Evolutionary conservation across 164 flowering plant species (phyloP), one percentile per base, ranked within the genome.

Genomic region (Kalanchoe fedtschenkoi): DNA sequence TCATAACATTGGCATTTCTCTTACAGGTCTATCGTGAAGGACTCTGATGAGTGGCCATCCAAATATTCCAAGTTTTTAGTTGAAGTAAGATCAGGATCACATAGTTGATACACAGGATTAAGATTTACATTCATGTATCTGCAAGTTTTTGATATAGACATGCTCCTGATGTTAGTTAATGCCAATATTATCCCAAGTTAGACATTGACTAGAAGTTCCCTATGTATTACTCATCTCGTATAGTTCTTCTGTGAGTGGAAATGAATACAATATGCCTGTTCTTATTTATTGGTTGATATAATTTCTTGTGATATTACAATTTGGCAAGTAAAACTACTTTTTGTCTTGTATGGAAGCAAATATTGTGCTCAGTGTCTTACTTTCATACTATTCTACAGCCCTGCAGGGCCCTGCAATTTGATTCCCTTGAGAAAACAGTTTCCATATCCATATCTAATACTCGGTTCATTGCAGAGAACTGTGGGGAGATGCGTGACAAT

Each of bases 41-140:
- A 93, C 62, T 58, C 80, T 53, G 98, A 93, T 63, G 97, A 89
- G 68, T 93, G 98, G 98, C 98, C 98, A 70, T 93, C 98, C 71
- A 93, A 89, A 65, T 89, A 82, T 71, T 89, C 97, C 66, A 93
- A 88, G 80, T 68, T 89, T n/a, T 88, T 86, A 68, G 68, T 93
- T 62, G 82, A 89, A 74, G 96, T 88, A 81, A 83, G 89, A 58
- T 44, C 17, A 29, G 34, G 16, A 33, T 34, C 38, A 19, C 24
- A 58, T 9, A 34, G 16, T 42, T 9, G 24, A 28, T 58, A 3
- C 6, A 34, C 51, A 28, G 10, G 19, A 6, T 35, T 34, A 7
- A 33, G 22, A 64, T 38, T 9, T 32, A 10, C 43, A 13, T 6
- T 9, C 17, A 34, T 34, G 16, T 19, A 6, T 24, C 34, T 34